Evolutionary conservation across 768 basidiomycete species (phyloP).

Genomic region (Melanogaster broomeanus): DNA sequence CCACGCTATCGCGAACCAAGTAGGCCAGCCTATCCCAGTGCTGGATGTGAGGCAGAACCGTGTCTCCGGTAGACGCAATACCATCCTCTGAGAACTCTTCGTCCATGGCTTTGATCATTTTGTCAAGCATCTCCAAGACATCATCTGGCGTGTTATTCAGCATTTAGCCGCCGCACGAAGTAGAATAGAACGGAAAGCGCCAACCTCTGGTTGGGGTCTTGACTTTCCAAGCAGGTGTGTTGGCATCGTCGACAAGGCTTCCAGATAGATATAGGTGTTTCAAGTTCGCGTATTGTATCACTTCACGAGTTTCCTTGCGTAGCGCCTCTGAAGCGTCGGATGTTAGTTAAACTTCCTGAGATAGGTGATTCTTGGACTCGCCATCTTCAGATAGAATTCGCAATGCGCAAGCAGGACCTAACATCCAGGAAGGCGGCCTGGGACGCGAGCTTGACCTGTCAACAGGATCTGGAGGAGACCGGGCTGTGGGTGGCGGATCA

Average conservation of each 20-base stretch:
- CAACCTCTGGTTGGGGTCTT: constrained; percentile 19
- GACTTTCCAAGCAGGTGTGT: constrained; percentile 17
- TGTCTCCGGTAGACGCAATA: constrained; percentile 17
- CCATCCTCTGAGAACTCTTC: constrained; percentile 17
- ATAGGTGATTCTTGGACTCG: background rate
- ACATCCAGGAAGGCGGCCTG: constrained; percentile 17
- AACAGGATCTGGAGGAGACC: background rate
- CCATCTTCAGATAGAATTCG: constrained; percentile 17
- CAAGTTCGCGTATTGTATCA: constrained; percentile 12
- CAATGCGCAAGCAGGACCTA: constrained; percentile 27
- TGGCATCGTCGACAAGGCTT: constrained; percentile 10
- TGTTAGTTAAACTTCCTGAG: background rate
- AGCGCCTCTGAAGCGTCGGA: constrained; percentile 6
- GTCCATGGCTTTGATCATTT: constrained; percentile 20
- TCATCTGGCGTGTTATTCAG: constrained; percentile 5
- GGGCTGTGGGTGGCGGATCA: background rate
- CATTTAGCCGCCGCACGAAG: background rate
- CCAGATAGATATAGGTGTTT: constrained; percentile 18
- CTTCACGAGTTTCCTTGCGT: constrained; percentile 1
- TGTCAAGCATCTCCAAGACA: constrained; percentile 14
- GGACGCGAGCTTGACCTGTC: background rate
- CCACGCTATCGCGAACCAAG: constrained; percentile 1
- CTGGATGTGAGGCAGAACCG: constrained; percentile 15
- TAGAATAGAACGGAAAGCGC: background rate
- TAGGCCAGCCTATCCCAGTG: constrained; percentile 20